Conservation (phyloP, 305 asterid genomes). For the Salvia sclarea region DNA sequence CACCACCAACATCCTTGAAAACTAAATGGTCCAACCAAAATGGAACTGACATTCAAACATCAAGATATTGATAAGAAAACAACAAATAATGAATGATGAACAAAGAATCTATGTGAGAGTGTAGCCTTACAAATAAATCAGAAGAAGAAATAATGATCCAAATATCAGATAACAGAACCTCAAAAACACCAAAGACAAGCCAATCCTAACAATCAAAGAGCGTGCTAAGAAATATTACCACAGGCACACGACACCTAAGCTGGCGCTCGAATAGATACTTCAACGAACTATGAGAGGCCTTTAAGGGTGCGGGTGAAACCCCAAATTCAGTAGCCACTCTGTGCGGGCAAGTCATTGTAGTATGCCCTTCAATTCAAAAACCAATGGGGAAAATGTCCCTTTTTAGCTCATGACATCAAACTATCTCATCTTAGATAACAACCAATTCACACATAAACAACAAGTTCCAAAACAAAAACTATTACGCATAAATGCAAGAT, state of each 20-base stretch:
- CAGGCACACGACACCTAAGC: constrained; percentile 52
- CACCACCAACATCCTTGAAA: not conserved
- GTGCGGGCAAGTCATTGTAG: constrained; percentile 88
- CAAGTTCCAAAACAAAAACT: not conserved
- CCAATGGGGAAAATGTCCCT: not conserved
- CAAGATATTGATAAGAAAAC: constrained; percentile 8
- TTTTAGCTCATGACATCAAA: constrained; percentile 4
- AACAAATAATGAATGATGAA: not conserved
- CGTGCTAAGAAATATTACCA: constrained; percentile 41
- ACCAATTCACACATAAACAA: not conserved
- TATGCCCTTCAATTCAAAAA: constrained; percentile 72
- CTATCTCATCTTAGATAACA: not conserved
- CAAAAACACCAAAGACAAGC: not conserved
- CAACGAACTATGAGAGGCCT: constrained; percentile 51
- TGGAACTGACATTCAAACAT: constrained; percentile 4
- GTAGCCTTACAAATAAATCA: not conserved
- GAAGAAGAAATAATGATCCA: not conserved
- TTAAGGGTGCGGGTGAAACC: constrained; percentile 68
- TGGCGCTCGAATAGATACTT: constrained; percentile 89
- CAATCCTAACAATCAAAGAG: not conserved
- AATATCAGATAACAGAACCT: not conserved
- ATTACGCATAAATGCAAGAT: not conserved
- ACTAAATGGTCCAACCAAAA: not conserved
- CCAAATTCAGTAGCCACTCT: constrained; percentile 86
- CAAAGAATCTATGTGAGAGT: not conserved